Conservation (phyloP, 2,329 filamentous ascomycete genomes). For the Colletotrichum zoysiae region DNA sequence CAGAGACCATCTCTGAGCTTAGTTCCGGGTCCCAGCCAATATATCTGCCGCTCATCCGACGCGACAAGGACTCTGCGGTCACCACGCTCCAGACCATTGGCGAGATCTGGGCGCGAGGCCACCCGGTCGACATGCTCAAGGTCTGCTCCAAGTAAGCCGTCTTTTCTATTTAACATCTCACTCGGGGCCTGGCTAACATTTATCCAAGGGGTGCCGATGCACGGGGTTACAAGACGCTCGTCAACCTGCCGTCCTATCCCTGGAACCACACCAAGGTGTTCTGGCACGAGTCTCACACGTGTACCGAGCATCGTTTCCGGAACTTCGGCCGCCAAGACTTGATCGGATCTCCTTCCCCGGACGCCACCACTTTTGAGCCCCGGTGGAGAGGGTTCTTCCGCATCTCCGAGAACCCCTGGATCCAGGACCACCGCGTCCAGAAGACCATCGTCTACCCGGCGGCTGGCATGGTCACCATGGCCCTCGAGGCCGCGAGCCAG, state of each 20-base stretch:
- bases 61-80: slow-evolving; percentile 43
- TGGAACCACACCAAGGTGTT: slow-evolving; percentile 67
- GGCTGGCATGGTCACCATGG: slow-evolving; percentile 64
- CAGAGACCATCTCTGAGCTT: slow-evolving; percentile 50
- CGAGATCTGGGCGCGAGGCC: slow-evolving; percentile 54
- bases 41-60: slow-evolving; percentile 49
- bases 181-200: slow-evolving; percentile 8
- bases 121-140: slow-evolving; percentile 49
- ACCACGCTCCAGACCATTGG: slow-evolving; percentile 51
- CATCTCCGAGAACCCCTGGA: slow-evolving; percentile 64
- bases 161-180: neutral
- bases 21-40: slow-evolving; percentile 7
- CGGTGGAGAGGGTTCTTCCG: slow-evolving; percentile 64
- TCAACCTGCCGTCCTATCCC: slow-evolving; percentile 63
- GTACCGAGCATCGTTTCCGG: slow-evolving; percentile 58
- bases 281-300: slow-evolving; percentile 66
- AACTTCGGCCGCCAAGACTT: slow-evolving; percentile 63
- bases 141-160: slow-evolving; percentile 45
- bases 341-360: slow-evolving; percentile 60
- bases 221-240: slow-evolving; percentile 47
- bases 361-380: slow-evolving; percentile 60
- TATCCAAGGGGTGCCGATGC: slow-evolving; percentile 23
- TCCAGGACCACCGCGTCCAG: slow-evolving; percentile 64
- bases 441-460: slow-evolving; percentile 64
- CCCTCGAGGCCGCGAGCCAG: slow-evolving; percentile 60